Percentiles rank a stretch among this genome's conserved stretches.
Conservation (phyloP, 73 alveolate species). For the Tetrahymena thermophila region DNA sequence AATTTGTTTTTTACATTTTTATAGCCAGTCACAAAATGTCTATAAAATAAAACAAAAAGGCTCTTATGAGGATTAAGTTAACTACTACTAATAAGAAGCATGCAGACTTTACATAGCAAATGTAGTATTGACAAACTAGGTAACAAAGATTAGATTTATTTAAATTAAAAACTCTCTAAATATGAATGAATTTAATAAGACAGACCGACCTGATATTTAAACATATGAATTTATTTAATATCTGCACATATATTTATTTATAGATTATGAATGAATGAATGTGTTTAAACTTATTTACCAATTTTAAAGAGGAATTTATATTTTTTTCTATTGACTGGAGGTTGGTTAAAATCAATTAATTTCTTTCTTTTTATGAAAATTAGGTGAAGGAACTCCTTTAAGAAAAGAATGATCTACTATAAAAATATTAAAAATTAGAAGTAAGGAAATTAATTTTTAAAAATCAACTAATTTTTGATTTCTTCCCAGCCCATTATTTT, state of each 20-base stretch:
- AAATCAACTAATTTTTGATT: background rate
- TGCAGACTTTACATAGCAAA: background rate
- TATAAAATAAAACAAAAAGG: background rate
- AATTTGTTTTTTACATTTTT: too few relatives aligned
- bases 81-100: background rate
- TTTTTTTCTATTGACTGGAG: background rate
- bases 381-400: constrained; percentile 1
- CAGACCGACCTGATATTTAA: background rate
- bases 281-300: background rate
- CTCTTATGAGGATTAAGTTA: background rate
- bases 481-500: background rate
- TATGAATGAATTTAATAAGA: too few relatives aligned
- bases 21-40: background rate
- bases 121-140: background rate
- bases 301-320: background rate
- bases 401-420: background rate
- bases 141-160: background rate
- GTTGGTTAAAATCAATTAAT: background rate
- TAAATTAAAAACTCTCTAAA: background rate
- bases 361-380: background rate
- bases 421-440: background rate
- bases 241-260: background rate
- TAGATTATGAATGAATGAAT: background rate
- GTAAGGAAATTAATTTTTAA: background rate
- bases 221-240: background rate